Conservation (phyloP, 805 yeast species). For the Candida boleticola region DNA sequence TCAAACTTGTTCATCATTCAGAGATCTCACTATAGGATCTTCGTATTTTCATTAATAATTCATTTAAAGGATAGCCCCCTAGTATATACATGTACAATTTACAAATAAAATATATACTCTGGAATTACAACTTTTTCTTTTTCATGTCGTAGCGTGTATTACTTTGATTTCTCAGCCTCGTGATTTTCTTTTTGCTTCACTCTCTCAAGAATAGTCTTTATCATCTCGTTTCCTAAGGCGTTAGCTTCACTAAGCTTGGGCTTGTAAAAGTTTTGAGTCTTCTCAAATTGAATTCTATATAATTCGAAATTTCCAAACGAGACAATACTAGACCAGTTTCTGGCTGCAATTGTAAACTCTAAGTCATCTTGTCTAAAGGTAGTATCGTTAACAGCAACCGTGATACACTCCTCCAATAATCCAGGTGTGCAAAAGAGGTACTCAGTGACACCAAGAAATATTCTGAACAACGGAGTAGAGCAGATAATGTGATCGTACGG, state of each 20-base stretch:
- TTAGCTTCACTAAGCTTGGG: conserved; percentile 90
- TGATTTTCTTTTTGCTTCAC: conserved; percentile 31
- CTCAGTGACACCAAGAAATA: conserved; percentile 91
- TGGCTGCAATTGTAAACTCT: conserved; percentile 88
- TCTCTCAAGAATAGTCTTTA: conserved; percentile 62
- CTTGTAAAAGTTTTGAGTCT: conserved; percentile 76
- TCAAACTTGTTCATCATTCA: too few species aligned
- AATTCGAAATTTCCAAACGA: conserved; percentile 69
- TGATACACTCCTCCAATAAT: conserved; percentile 74
- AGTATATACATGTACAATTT: too few species aligned
- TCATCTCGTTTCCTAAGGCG: conserved; percentile 90
- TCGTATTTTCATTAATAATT: too few species aligned
- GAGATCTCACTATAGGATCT: too few species aligned
- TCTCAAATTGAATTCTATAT: conserved; percentile 71
- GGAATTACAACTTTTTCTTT: too few species aligned
- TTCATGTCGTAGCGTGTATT: too few species aligned
- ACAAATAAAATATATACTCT: too few species aligned
- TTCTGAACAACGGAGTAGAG: conserved; percentile 88
- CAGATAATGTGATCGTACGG: conserved; percentile 98
- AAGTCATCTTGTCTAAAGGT: conserved; percentile 85
- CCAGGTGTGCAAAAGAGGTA: conserved; percentile 84
- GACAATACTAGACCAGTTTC: conserved; percentile 84
- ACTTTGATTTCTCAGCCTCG: too few species aligned
- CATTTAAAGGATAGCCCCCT: too few species aligned
- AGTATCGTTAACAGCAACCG: conserved; percentile 63